Evolutionary conservation across 768 basidiomycete species (phyloP).

Genomic region (Rhodocollybia butyracea): DNA sequence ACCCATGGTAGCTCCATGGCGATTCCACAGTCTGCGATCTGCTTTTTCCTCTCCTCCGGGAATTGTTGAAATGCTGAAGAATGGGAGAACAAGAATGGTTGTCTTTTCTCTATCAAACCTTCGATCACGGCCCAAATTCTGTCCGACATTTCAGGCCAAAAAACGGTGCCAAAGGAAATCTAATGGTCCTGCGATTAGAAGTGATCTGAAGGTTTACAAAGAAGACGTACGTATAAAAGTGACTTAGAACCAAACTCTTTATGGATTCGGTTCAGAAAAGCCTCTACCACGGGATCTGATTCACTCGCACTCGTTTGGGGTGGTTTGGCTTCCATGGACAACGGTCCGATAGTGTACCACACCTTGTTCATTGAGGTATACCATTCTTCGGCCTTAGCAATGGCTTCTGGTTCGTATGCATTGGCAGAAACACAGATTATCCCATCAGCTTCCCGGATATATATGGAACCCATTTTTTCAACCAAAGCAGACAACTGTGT

Average conservation of each 20-base stretch:
- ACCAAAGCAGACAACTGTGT: conserved; percentile 4
- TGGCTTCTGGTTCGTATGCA: conserved; percentile 15
- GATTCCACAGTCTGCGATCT: background rate
- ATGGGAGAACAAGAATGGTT: conserved; percentile 5
- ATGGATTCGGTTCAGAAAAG: conserved; percentile 15
- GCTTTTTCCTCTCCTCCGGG: background rate
- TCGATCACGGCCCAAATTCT: conserved; percentile 6
- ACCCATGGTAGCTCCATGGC: background rate
- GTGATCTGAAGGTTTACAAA: background rate
- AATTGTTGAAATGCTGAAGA: background rate
- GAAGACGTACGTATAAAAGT: conserved; percentile 8
- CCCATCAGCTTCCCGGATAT: conserved; percentile 10
- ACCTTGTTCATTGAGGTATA: conserved; percentile 7
- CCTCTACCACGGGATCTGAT: conserved; percentile 15
- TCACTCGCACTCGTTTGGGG: background rate
- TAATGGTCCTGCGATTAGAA: background rate
- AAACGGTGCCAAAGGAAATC: conserved; percentile 5
- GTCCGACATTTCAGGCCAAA: background rate
- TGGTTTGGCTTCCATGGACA: background rate
- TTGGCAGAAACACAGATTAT: conserved; percentile 11
- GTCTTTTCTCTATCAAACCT: conserved; percentile 1
- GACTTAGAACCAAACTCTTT: background rate
- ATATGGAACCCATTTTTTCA: background rate
- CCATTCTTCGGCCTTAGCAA: conserved; percentile 15
- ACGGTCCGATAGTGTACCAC: conserved; percentile 17